Percentiles rank a stretch among this genome's conserved stretches.
Conservation (phyloP, 2,329 filamentous ascomycete species). For the Sporothrix inflata region DNA sequence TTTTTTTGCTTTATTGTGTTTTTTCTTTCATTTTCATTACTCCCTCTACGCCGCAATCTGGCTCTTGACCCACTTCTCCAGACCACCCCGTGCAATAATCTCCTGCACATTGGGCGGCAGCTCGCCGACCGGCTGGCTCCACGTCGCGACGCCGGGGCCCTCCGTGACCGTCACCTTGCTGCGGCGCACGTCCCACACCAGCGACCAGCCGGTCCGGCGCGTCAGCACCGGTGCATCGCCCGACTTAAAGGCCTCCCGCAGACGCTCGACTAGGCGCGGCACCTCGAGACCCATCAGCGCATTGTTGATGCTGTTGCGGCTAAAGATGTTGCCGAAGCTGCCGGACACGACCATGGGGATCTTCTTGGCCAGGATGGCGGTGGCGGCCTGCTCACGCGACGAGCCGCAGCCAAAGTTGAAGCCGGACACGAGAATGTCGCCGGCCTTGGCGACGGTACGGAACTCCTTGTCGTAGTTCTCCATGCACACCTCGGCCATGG, state of each 20-base stretch:
- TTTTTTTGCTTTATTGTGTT: not conserved
- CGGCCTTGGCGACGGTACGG: slow-evolving; percentile 60
- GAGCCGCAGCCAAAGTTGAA: slow-evolving; percentile 80
- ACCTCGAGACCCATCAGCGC: slow-evolving; percentile 74
- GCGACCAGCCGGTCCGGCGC: slow-evolving; percentile 78
- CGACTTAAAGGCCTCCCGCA: slow-evolving; percentile 59
- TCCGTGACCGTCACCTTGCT: slow-evolving; percentile 74
- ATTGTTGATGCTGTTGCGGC: slow-evolving; percentile 67
- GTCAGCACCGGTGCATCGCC: slow-evolving; percentile 55
- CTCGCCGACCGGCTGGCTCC: slow-evolving; percentile 73
- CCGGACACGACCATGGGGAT: slow-evolving; percentile 80
- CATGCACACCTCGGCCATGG: slow-evolving; percentile 92
- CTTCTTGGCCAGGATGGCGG: slow-evolving; percentile 77
- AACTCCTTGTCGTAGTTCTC: slow-evolving; percentile 87
- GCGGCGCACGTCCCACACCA: slow-evolving; percentile 77
- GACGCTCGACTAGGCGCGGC: slow-evolving; percentile 65
- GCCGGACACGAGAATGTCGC: slow-evolving; percentile 82
- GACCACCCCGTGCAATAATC: slow-evolving; percentile 75
- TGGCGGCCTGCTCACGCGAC: slow-evolving; percentile 85
- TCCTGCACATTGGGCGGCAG: slow-evolving; percentile 72
- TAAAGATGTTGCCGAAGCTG: slow-evolving; percentile 84
- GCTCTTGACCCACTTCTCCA: slow-evolving; percentile 82
- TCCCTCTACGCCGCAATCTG: slow-evolving; percentile 53
- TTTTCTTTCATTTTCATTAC: not conserved
- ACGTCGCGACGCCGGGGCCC: slow-evolving; percentile 65